A percentile compares a stretch with the other conserved stretches of the same genome.
Evolutionary conservation across 1,139 yeast genomes (phyloP).

Genomic region (Debaryomyces robertsiae): DNA sequence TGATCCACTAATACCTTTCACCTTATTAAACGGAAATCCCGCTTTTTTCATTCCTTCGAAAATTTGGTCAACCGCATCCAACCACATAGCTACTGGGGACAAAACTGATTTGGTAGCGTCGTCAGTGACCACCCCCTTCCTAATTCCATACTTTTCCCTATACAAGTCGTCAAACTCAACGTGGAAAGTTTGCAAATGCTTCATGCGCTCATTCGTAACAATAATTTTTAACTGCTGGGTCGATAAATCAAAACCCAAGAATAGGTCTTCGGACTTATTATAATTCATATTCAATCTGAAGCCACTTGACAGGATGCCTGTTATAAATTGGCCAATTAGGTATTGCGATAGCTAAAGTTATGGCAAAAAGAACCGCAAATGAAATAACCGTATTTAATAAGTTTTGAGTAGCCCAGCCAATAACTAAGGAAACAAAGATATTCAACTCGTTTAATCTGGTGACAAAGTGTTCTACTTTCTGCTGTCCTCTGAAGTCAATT

Average conservation of each 20-base stretch:
- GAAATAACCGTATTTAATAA: slow-evolving; percentile 37
- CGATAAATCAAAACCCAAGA: slow-evolving; percentile 80
- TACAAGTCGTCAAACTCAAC: slow-evolving; percentile 75
- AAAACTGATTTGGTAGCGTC: slow-evolving; percentile 56
- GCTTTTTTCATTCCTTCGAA: slow-evolving; percentile 56
- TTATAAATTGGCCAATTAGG: slow-evolving; percentile 62
- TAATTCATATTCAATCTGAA: slow-evolving; percentile 31
- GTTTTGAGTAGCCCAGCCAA: slow-evolving; percentile 49
- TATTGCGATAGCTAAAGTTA: slow-evolving; percentile 42
- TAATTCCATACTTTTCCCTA: slow-evolving; percentile 55
- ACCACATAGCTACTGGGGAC: slow-evolving; percentile 91
- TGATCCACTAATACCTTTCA: slow-evolving; percentile 79
- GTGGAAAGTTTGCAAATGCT: slow-evolving; percentile 56
- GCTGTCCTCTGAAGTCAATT: slow-evolving; percentile 66
- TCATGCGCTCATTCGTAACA: slow-evolving; percentile 57
- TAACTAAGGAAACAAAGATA: slow-evolving; percentile 38
- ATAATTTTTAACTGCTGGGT: slow-evolving; percentile 87
- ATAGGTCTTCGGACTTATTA: slow-evolving; percentile 31
- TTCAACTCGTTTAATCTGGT: slow-evolving; percentile 22
- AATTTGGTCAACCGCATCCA: slow-evolving; percentile 74
- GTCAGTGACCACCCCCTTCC: slow-evolving; percentile 68
- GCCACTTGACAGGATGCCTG: slow-evolving; percentile 48
- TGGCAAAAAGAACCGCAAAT: slow-evolving; percentile 36
- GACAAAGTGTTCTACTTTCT: slow-evolving; percentile 34
- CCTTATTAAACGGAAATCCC: slow-evolving; percentile 58